These are phyloP conservation scores for Postia placenta DNA, from an alignment of 768 basidiomycete genomes.

Conservation along the genomic window DNA sequence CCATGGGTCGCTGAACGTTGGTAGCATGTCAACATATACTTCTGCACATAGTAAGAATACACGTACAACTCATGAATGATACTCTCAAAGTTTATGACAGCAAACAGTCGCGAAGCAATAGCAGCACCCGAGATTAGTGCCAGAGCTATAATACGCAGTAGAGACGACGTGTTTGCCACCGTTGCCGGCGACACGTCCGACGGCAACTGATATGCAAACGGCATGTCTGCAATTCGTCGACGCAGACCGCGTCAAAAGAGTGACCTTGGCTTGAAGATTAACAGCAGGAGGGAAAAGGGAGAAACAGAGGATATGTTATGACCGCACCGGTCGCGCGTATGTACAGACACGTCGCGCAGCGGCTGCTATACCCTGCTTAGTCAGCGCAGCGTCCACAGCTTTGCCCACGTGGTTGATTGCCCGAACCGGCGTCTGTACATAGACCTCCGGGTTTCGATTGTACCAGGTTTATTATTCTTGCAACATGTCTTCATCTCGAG, in stretches of 20 bases:
- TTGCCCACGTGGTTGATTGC: no score
- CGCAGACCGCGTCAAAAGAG: background rate
- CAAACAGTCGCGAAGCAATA: slow-evolving; percentile 92
- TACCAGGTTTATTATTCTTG: no score
- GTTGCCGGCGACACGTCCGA: slow-evolving; percentile 62
- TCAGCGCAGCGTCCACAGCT: no score
- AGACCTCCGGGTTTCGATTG: no score
- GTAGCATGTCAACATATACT: slow-evolving; percentile 1
- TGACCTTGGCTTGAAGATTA: background rate
- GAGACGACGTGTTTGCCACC: slow-evolving; percentile 81
- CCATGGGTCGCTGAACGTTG: slow-evolving; percentile 79
- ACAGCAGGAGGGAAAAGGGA: slow-evolving; percentile 1
- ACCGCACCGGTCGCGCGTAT: background rate
- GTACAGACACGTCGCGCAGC: slow-evolving; percentile 8
- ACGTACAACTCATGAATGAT: slow-evolving; percentile 99
- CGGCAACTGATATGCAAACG: slow-evolving; percentile 64
- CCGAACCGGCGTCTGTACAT: no score
- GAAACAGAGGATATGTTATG: slow-evolving; percentile 3
- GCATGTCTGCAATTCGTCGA: slow-evolving; percentile 11
- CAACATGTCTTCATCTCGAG: slow-evolving; percentile 32
- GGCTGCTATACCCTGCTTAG: background rate
- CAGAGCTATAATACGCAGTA: slow-evolving; percentile 87
- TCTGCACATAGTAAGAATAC: background rate
- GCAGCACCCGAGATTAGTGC: slow-evolving; percentile 90
- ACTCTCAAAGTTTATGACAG: slow-evolving; percentile 97